Evolutionary conservation across 1,284 basidiomycete genomes (phyloP).

Genomic region (Laetiporus sulphureus): DNA sequence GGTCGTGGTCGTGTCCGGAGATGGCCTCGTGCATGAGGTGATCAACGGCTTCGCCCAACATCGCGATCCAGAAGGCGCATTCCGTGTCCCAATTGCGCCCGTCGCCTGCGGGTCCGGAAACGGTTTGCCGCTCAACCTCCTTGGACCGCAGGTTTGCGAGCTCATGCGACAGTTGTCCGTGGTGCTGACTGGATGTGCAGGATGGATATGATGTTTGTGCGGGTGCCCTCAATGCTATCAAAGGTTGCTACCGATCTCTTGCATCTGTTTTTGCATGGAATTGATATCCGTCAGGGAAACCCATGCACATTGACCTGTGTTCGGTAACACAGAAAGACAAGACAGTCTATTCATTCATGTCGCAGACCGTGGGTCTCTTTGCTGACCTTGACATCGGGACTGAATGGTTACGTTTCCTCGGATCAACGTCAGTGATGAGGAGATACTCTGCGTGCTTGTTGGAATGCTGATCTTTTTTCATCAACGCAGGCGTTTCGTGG

Average conservation of each 20-base stretch:
- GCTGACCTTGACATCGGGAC: slow-evolving; percentile 89
- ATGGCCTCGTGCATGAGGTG: slow-evolving; percentile 89
- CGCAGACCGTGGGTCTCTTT: slow-evolving; percentile 85
- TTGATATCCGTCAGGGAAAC: slow-evolving; percentile 37
- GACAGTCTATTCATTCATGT: slow-evolving; percentile 83
- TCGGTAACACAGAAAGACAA: slow-evolving; percentile 68
- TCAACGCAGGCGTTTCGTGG: slow-evolving; percentile 61
- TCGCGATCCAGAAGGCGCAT: slow-evolving; percentile 59
- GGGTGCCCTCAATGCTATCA: slow-evolving; percentile 82
- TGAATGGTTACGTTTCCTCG: slow-evolving; percentile 88
- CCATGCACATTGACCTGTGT: slow-evolving; percentile 78
- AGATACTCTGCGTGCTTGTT: neutral
- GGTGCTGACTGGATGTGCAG: slow-evolving; percentile 24
- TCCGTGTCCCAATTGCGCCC: slow-evolving; percentile 74
- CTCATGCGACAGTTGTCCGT: neutral
- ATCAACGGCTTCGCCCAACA: slow-evolving; percentile 86
- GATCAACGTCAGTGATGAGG: slow-evolving; percentile 45
- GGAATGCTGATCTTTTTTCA: neutral
- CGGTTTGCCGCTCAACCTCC: slow-evolving; percentile 68
- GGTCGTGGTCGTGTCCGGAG: slow-evolving; percentile 82
- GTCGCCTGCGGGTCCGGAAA: slow-evolving; percentile 90
- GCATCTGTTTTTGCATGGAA: neutral
- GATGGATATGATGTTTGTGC: slow-evolving; percentile 71
- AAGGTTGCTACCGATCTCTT: slow-evolving; percentile 48
- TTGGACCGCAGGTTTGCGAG: slow-evolving; percentile 50